Evolutionary conservation across 306 rosid genomes (phyloP).

Genomic region (Mucuna pruriens): DNA sequence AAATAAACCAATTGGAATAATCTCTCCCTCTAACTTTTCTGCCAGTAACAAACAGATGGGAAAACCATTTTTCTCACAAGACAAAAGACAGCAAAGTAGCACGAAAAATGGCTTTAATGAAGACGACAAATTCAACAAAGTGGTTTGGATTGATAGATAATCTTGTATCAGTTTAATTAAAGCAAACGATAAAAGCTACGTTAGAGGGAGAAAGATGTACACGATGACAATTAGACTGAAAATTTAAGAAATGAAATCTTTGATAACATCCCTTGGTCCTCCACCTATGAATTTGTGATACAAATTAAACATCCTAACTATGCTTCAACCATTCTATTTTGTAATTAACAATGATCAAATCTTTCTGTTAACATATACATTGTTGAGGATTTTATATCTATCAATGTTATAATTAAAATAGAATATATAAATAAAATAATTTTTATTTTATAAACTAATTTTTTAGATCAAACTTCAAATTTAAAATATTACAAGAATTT

Average conservation of each 20-base stretch:
- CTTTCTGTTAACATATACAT: conserved; percentile 41
- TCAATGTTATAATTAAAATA: too few relatives aligned
- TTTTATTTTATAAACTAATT: too few relatives aligned
- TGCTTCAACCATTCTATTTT: not conserved
- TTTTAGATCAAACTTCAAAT: too few relatives aligned
- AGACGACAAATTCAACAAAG: conserved; percentile 41
- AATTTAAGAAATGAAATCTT: conserved; percentile 49
- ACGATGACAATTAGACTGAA: conserved; percentile 38
- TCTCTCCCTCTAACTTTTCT: not conserved
- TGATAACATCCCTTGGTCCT: conserved; percentile 44
- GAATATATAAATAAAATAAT: too few relatives aligned
- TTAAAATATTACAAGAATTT: too few relatives aligned
- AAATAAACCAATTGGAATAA: not conserved
- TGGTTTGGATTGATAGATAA: conserved; percentile 12
- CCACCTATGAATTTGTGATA: conserved; percentile 44
- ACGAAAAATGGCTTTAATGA: conserved; percentile 41
- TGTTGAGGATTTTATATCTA: too few relatives aligned
- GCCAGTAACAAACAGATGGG: conserved; percentile 35
- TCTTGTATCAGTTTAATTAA: conserved; percentile 21
- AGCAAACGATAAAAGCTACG: conserved; percentile 24
- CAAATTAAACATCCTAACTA: conserved; percentile 12
- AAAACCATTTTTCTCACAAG: conserved; percentile 42
- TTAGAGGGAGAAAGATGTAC: not conserved
- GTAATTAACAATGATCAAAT: conserved; percentile 3
- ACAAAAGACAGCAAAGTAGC: conserved; percentile 45